These are phyloP conservation scores for Sarocladium kiliense DNA, from an alignment of 2,329 filamentous ascomycete genomes.

Conservation along the genomic window DNA sequence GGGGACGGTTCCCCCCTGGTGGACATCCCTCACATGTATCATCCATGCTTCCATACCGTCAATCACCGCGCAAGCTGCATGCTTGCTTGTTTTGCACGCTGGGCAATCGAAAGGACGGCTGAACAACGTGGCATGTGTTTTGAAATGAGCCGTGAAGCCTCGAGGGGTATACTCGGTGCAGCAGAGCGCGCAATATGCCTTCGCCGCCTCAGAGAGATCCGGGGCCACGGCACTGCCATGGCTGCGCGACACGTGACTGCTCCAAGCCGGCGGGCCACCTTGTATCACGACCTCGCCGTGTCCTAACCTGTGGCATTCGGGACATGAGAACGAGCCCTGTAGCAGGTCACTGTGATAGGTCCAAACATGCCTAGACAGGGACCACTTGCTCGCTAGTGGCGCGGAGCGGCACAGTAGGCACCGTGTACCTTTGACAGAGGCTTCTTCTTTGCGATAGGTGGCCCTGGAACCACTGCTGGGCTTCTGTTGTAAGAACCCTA, in stretches of 20 bases:
- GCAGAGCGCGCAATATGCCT: not conserved
- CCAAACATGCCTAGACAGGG: not conserved
- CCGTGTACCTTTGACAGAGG: not conserved
- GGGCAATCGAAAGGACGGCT: not conserved
- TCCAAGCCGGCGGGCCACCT: not conserved
- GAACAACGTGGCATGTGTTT: not conserved
- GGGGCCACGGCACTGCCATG: not conserved
- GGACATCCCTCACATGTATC: not conserved
- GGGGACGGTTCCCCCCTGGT: not conserved
- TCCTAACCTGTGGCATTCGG: not conserved
- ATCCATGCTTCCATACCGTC: not conserved
- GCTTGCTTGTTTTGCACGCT: not conserved
- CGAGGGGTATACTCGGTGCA: not conserved
- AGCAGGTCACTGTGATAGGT: not conserved
- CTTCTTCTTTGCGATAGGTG: not conserved
- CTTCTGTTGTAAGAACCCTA: not conserved
- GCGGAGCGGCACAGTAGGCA: not conserved
- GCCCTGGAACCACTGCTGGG: not conserved
- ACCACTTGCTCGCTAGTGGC: not conserved
- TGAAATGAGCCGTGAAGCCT: not conserved
- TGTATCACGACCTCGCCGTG: not conserved
- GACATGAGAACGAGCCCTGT: not conserved
- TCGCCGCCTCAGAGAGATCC: not conserved
- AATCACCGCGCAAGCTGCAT: not conserved
- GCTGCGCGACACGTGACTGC: not conserved